These are phyloP conservation scores for Nannochloropsis salina DNA, from an alignment of 108 stramenopile species.

Conservation along the genomic window DNA sequence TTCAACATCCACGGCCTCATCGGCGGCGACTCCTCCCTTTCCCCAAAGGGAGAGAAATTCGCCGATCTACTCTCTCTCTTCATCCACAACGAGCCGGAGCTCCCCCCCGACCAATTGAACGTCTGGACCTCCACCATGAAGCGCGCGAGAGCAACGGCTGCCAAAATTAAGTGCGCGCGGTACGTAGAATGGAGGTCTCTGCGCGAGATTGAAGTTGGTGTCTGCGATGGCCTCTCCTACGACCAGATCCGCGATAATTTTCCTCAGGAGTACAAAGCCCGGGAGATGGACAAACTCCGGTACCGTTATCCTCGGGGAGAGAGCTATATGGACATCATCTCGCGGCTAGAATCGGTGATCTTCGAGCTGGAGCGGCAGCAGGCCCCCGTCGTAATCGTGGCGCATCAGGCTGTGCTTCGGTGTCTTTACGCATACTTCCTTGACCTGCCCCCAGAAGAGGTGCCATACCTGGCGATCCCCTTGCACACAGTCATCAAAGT, in stretches of 20 bases:
- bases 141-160: conserved; percentile 90
- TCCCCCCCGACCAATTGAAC: conserved; percentile 60
- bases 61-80: neutral
- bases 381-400: conserved; percentile 91
- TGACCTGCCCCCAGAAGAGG: conserved; percentile 85
- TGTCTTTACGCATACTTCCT: conserved; percentile 97
- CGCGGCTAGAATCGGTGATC: conserved; percentile 90
- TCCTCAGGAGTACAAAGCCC: conserved; percentile 84
- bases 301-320: conserved; percentile 73
- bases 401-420: conserved; percentile 83
- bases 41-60: conserved; percentile 44
- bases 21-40: conserved; percentile 93
- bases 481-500: conserved; percentile 95
- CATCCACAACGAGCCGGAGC: neutral
- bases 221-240: conserved; percentile 90
- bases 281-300: conserved; percentile 85
- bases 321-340: conserved; percentile 96
- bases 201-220: conserved; percentile 59
- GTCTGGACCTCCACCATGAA: conserved; percentile 91
- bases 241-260: conserved; percentile 84
- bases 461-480: conserved; percentile 92
- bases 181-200: conserved; percentile 53
- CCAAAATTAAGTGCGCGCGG: conserved; percentile 18
- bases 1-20: conserved; percentile 96
- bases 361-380: conserved; percentile 95